phyloP scores from a whole-genome alignment of 2,329 filamentous ascomycete species.

The Curvularia hawaiiensis region DNA sequence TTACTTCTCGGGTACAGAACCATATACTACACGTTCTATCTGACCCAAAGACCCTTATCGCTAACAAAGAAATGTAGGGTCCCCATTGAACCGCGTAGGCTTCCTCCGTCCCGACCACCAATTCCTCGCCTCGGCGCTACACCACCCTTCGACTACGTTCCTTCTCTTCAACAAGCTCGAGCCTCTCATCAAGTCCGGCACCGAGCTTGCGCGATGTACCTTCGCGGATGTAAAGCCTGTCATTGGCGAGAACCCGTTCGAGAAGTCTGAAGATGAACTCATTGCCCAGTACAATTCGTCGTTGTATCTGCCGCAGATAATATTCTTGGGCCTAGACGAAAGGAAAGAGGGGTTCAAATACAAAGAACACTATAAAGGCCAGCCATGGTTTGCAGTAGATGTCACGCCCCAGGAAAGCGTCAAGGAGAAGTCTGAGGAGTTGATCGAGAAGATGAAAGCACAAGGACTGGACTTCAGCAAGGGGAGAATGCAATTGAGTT shows the following conservation, averaged over 20 bases:
- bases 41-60: not conserved
- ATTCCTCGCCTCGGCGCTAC: constrained; percentile 73
- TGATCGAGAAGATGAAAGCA: constrained; percentile 65
- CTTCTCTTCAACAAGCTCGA: constrained; percentile 79
- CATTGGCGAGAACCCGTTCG: constrained; percentile 74
- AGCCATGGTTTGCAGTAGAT: constrained; percentile 89
- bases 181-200: constrained; percentile 68
- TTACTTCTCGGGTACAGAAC: constrained; percentile 70
- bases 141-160: constrained; percentile 70
- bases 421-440: constrained; percentile 64
- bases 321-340: constrained; percentile 88
- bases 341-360: constrained; percentile 61
- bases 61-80: constrained; percentile 54
- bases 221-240: constrained; percentile 72
- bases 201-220: constrained; percentile 69
- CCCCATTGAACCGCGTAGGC: constrained; percentile 77
- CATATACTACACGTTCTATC: not conserved
- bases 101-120: constrained; percentile 73
- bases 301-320: constrained; percentile 68
- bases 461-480: constrained; percentile 69
- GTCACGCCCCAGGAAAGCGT: constrained; percentile 73
- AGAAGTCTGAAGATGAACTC: constrained; percentile 71
- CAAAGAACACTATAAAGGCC: constrained; percentile 73
- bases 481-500: constrained; percentile 66
- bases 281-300: constrained; percentile 76